A percentile compares a stretch with the other conserved stretches of the same genome.
Conservation (phyloP, 257 asterid species). For the Linderniella brevidens region DNA sequence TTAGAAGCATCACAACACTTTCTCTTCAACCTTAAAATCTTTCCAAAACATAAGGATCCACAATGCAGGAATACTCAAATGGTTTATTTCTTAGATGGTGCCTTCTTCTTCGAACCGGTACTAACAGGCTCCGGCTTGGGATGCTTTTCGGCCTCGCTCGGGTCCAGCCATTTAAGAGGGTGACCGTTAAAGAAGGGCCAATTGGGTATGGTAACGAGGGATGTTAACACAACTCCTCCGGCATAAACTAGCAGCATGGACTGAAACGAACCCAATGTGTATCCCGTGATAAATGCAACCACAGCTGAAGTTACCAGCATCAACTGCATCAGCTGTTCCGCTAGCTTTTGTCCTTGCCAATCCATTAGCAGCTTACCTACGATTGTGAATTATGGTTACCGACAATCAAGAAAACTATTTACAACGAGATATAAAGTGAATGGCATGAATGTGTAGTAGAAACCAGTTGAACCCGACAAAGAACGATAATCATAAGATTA, state of each 20-base stretch:
- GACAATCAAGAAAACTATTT: no score
- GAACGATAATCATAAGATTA: no score
- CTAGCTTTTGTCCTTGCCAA: conserved; percentile 81
- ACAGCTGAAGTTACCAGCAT: conserved; percentile 38
- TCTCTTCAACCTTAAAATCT: no score
- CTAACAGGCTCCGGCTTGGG: conserved; percentile 38
- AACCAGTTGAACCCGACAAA: no score
- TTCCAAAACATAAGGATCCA: no score
- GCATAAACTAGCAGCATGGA: conserved; percentile 45
- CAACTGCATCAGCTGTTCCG: conserved; percentile 67
- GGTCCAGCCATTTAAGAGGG: conserved; percentile 61
- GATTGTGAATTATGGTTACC: no score
- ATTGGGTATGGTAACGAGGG: conserved; percentile 44
- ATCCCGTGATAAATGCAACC: conserved; percentile 42
- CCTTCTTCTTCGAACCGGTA: conserved; percentile 34
- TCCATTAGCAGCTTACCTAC: conserved; percentile 29
- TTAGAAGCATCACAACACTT: no score
- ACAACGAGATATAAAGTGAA: no score
- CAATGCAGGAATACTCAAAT: no score
- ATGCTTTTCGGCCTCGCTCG: conserved; percentile 46
- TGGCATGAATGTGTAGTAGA: no score
- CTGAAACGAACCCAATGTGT: conserved; percentile 43
- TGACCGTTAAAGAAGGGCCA: conserved; percentile 58
- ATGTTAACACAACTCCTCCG: conserved; percentile 48
- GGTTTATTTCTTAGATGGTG: conserved; percentile 2